phyloP scores from a whole-genome alignment of 495 filamentous ascomycete genomes.

The Apodospora peruviana region DNA sequence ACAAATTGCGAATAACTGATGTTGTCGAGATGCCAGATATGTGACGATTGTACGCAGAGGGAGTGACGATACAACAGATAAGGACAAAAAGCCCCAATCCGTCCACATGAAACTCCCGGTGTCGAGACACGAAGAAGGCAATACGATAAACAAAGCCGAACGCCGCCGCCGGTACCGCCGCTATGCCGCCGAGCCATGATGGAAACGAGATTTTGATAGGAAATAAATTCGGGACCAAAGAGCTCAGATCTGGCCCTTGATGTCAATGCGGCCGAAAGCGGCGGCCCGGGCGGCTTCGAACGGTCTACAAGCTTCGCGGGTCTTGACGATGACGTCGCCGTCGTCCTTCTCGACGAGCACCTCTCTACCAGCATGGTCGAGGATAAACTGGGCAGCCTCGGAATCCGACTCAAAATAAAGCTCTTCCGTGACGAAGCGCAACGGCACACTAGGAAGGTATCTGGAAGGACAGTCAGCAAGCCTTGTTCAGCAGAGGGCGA shows the following conservation, averaged over 20 bases:
- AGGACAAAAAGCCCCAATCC: too few relatives aligned
- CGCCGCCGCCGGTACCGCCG: too few relatives aligned
- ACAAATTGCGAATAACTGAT: too few relatives aligned
- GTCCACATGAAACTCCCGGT: too few relatives aligned
- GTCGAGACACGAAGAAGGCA: too few relatives aligned
- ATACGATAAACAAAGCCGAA: too few relatives aligned
- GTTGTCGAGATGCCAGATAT: too few relatives aligned
- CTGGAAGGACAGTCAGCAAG: conserved; percentile 46
- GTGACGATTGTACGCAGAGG: too few relatives aligned
- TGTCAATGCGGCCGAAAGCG: conserved; percentile 83
- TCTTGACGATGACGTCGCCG: conserved; percentile 66
- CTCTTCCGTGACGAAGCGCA: conserved; percentile 91
- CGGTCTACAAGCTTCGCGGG: conserved; percentile 61
- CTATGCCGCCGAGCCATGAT: too few relatives aligned
- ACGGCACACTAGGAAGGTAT: conserved; percentile 82
- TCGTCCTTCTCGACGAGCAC: conserved; percentile 74
- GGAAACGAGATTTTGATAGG: too few relatives aligned
- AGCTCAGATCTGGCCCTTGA: conserved; percentile 95
- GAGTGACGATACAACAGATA: too few relatives aligned
- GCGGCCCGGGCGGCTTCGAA: conserved; percentile 68
- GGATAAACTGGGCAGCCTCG: conserved; percentile 83
- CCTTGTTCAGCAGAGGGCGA: neutral
- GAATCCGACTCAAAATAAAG: conserved; percentile 91
- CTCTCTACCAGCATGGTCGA: conserved; percentile 65
- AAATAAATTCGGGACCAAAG: too few relatives aligned